Base-by-base conservation (phyloP, 2,329 filamentous ascomycete genomes). In the Aspergillus japonicus region DNA sequence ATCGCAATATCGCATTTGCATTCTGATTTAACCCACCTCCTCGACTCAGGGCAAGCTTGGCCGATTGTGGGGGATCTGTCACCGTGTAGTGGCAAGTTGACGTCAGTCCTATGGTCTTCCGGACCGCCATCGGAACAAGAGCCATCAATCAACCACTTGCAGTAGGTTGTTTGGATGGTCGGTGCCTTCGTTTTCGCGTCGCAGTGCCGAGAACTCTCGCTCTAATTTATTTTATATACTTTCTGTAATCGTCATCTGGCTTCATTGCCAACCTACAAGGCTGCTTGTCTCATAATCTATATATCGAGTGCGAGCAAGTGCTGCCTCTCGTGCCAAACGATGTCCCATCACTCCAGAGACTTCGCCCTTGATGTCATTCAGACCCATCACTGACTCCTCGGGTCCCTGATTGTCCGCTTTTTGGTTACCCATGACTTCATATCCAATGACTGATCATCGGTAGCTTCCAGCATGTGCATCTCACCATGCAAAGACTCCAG, bases 11-110 rank as follows among this genome's bases (percentile, higher is more conserved):
- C 23, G 23, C 23, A 23, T 35, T 16, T 10, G 11, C 33, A 12
- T 16, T 35, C 12, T 16, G 4, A 12, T 16, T 16, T 29, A 29
- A 29, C 26, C 26, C 33, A 12, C 33, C 33, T 4, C 33, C 5
- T 12, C 33, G 14, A 35, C 33, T 16, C 33, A 16, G 16, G 33
- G 33, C 14, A 35, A 35, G 33, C 33, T 35, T 35, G 53, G 19
- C 53, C 19, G 39, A 55, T 55, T 55, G 53, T 55, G 53, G 53
- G 53, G 53, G 53, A 55, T 55, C 53, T 55, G 42, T 47, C 47
- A 47, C 42, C 42, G 47, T 42, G 53, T 16, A 44, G 53, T 55
- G 53, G 53, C 53, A 55, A 55, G 26, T 26, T 55, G 53, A 55
- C 53, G 53, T 55, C 53, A 55, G 53, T 55, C 26, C 24, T 33